Conservation (phyloP, 306 rosid genomes). For the Aeschynomene evenia region DNA sequence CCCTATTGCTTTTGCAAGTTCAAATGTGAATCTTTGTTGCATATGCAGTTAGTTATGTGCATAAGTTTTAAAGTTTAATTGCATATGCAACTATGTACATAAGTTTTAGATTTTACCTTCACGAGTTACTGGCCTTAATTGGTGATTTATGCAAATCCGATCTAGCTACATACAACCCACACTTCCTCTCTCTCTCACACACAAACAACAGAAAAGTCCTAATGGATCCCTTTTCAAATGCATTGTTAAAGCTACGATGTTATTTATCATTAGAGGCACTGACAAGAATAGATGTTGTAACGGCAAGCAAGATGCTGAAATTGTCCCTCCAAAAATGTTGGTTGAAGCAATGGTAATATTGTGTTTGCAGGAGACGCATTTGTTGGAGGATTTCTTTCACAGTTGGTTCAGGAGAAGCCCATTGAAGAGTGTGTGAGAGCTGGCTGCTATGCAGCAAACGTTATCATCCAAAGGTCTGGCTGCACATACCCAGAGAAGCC, state of each 20-base stretch:
- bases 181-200: background rate
- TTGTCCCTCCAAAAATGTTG: background rate
- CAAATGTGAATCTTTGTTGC: background rate
- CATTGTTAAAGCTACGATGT: background rate
- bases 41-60: background rate
- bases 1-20: background rate
- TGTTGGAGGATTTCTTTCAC: conserved; percentile 87
- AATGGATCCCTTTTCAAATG: background rate
- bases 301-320: background rate
- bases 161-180: background rate
- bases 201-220: background rate
- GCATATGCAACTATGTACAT: background rate
- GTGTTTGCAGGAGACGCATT: conserved; percentile 73
- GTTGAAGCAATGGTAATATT: background rate
- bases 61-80: background rate
- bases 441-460: conserved; percentile 76
- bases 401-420: conserved; percentile 68
- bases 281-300: background rate
- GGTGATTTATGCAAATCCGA: background rate
- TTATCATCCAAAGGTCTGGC: conserved; percentile 83
- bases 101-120: background rate
- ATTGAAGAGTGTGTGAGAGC: conserved; percentile 73
- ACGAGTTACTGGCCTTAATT: background rate
- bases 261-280: background rate
- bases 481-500: conserved; percentile 91